These are phyloP conservation scores for Globisporangium spinosum DNA, from an alignment of 352 stramenopile species.

Conservation along the genomic window DNA sequence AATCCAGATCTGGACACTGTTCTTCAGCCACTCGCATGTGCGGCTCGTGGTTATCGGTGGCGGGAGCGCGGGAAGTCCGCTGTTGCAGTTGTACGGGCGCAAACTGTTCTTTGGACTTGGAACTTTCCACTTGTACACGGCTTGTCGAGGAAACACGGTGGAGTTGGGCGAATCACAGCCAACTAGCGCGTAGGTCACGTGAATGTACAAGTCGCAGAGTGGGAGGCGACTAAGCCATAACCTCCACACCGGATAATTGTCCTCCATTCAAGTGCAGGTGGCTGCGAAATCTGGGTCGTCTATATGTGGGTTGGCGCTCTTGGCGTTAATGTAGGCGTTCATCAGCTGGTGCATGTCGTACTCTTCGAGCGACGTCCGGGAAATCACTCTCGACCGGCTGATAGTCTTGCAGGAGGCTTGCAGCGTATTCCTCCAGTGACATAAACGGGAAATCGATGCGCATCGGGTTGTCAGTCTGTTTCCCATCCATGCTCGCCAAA, in stretches of 20 bases:
- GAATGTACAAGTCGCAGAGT: slow-evolving; percentile 28
- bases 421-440: slow-evolving; percentile 36
- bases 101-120: slow-evolving; percentile 32
- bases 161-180: slow-evolving; percentile 23
- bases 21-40: slow-evolving; percentile 35
- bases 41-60: slow-evolving; percentile 29
- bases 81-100: slow-evolving; percentile 44
- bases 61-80: slow-evolving; percentile 22
- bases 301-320: neutral
- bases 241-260: slow-evolving; percentile 40
- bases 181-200: slow-evolving; percentile 31
- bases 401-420: slow-evolving; percentile 14
- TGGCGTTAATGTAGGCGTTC: slow-evolving; percentile 2
- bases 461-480: slow-evolving; percentile 39
- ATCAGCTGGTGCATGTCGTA: slow-evolving; percentile 23
- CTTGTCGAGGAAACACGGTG: slow-evolving; percentile 23
- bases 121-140: slow-evolving; percentile 32
- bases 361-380: slow-evolving; percentile 15
- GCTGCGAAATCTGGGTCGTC: slow-evolving; percentile 29
- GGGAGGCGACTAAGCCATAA: slow-evolving; percentile 35
- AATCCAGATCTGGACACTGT: slow-evolving; percentile 32
- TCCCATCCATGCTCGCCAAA: slow-evolving; percentile 52
- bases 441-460: slow-evolving; percentile 35
- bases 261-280: slow-evolving; percentile 41
- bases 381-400: slow-evolving; percentile 1